phyloP scores from a whole-genome alignment of 208 protist genomes.

The Leishmania lainsoni region DNA sequence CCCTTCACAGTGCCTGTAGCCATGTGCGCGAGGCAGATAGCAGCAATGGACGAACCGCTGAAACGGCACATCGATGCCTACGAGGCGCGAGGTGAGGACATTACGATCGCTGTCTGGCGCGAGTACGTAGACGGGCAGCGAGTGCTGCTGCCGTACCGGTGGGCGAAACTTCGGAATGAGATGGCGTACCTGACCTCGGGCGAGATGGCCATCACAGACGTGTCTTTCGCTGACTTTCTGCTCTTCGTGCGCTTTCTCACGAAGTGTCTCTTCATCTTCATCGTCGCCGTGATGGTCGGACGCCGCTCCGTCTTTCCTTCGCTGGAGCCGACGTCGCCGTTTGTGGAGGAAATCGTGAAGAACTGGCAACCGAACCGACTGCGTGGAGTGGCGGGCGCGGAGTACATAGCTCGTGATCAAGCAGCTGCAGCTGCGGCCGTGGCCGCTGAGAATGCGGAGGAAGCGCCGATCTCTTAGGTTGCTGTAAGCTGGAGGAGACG shows the following conservation, averaged over 20 bases:
- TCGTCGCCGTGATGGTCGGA: conserved; percentile 57
- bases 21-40: conserved; percentile 41
- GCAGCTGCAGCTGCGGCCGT: not conserved
- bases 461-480: not conserved
- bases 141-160: conserved; percentile 62
- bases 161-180: conserved; percentile 47
- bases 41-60: conserved; percentile 65
- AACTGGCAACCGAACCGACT: conserved; percentile 64
- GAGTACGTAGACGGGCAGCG: conserved; percentile 70
- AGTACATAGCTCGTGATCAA: conserved; percentile 14
- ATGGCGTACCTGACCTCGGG: conserved; percentile 39
- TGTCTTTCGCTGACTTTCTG: conserved; percentile 44
- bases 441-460: not conserved
- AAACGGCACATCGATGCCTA: conserved; percentile 74
- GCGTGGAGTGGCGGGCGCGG: conserved; percentile 9
- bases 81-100: conserved; percentile 61
- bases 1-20: conserved; percentile 57
- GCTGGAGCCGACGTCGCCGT: conserved; percentile 63
- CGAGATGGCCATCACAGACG: conserved; percentile 40
- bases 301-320: conserved; percentile 67
- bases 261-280: conserved; percentile 77
- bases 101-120: conserved; percentile 65
- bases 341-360: conserved; percentile 66
- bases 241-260: conserved; percentile 55
- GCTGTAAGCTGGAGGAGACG: not conserved